Evolutionary conservation across 768 basidiomycete genomes (phyloP).

Genomic region (Lanmaoa rubissima): DNA sequence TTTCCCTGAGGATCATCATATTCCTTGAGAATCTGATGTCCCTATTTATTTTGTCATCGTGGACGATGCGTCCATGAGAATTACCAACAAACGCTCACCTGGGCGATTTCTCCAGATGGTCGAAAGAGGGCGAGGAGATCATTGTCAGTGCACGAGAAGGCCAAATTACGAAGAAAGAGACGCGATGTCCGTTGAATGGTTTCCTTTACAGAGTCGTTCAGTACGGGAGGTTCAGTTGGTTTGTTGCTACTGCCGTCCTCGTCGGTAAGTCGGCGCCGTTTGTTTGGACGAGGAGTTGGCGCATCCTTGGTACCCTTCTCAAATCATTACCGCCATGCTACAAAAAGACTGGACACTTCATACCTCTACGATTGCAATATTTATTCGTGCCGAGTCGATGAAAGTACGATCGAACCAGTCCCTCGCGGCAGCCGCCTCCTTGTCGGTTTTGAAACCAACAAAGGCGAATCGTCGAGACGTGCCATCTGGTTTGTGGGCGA

Average conservation of each 20-base stretch:
- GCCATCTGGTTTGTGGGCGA: slow-evolving; percentile 74
- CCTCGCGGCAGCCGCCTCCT: slow-evolving; percentile 70
- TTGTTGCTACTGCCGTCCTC: slow-evolving; percentile 36
- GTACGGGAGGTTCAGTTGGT: slow-evolving; percentile 2
- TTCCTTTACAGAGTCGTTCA: slow-evolving; percentile 35
- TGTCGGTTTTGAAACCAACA: slow-evolving; percentile 80
- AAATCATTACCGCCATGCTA: slow-evolving; percentile 2
- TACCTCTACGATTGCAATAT: slow-evolving; percentile 76
- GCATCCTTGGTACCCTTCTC: slow-evolving; percentile 66
- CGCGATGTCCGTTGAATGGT: slow-evolving; percentile 74
- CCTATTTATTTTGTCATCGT: slow-evolving; percentile 45
- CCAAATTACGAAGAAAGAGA: slow-evolving; percentile 92
- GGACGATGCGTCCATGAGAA: slow-evolving; percentile 6
- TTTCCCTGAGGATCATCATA: slow-evolving; percentile 37
- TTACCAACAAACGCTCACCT: slow-evolving; percentile 50
- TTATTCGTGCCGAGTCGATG: slow-evolving; percentile 75
- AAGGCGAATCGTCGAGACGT: slow-evolving; percentile 89
- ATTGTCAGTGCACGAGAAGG: slow-evolving; percentile 74
- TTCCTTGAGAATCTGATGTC: slow-evolving; percentile 47
- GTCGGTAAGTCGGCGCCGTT: slow-evolving; percentile 61
- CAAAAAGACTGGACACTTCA: background rate
- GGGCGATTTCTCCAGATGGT: slow-evolving; percentile 67
- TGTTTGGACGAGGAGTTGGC: slow-evolving; percentile 65
- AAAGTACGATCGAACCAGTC: slow-evolving; percentile 87
- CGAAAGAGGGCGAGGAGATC: slow-evolving; percentile 68